Evolutionary conservation across 2,329 filamentous ascomycete genomes (phyloP).

Genomic region (Neocucurbitaria cava): DNA sequence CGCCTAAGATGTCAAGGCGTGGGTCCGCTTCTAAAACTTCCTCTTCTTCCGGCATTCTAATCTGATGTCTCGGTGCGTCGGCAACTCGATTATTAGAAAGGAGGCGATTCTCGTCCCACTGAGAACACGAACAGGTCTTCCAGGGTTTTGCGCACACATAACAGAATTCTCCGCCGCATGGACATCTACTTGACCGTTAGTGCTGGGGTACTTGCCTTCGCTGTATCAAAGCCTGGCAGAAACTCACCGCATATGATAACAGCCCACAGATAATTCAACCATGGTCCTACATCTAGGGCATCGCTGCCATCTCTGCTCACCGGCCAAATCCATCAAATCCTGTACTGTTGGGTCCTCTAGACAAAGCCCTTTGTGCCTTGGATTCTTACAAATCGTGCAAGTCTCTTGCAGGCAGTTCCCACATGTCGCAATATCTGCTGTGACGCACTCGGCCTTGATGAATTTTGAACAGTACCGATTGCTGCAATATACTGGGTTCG

Average conservation of each 20-base stretch:
- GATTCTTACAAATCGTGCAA: slow-evolving; percentile 16
- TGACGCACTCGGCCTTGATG: slow-evolving; percentile 10
- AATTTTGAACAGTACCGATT: slow-evolving; percentile 14
- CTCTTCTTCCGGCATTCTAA: slow-evolving; percentile 23
- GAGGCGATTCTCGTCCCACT: slow-evolving; percentile 17
- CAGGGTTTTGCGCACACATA: slow-evolving; percentile 64
- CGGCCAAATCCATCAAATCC: slow-evolving; percentile 13
- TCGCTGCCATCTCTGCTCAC: slow-evolving; percentile 12
- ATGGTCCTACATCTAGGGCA: slow-evolving; percentile 17
- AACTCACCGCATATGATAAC: slow-evolving; percentile 24
- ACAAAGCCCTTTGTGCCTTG: slow-evolving; percentile 15
- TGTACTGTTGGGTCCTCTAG: slow-evolving; percentile 14
- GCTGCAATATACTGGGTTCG: slow-evolving; percentile 20
- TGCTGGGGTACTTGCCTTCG: background rate
- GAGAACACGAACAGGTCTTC: slow-evolving; percentile 21
- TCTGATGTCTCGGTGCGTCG: slow-evolving; percentile 2
- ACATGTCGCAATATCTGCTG: slow-evolving; percentile 12
- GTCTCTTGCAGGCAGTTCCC: slow-evolving; percentile 8
- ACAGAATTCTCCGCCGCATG: slow-evolving; percentile 73
- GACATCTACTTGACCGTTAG: slow-evolving; percentile 12
- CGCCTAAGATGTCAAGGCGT: slow-evolving; percentile 9
- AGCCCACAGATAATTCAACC: slow-evolving; percentile 17
- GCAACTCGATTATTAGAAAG: slow-evolving; percentile 4
- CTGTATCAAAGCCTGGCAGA: background rate
- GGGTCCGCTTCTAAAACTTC: slow-evolving; percentile 18